A percentile compares a stretch with the other conserved stretches of the same genome.
Evolutionary conservation across 2,329 filamentous ascomycete species (phyloP).

Genomic region (Pyrenophora tritici-repentis): DNA sequence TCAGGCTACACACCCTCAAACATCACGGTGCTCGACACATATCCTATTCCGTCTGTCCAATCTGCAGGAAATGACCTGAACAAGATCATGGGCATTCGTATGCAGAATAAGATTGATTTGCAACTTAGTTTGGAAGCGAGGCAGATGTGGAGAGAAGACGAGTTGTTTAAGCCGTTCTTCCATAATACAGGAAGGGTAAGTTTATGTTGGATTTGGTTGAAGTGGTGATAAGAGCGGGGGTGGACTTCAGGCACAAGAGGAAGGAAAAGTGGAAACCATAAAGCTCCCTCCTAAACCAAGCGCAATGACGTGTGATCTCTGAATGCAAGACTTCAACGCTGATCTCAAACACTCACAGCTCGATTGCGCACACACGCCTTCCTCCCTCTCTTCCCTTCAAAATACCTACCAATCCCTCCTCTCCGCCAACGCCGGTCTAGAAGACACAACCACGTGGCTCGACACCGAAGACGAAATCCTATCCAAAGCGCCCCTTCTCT

Average conservation of each 20-base stretch:
- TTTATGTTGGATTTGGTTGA: neutral
- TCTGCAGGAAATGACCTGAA: conserved; percentile 59
- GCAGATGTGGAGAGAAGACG: conserved; percentile 53
- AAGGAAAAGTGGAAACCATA: too few relatives aligned
- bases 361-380: conserved; percentile 44
- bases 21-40: conserved; percentile 56
- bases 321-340: neutral
- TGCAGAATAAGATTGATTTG: conserved; percentile 49
- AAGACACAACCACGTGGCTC: conserved; percentile 51
- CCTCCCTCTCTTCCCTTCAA: conserved; percentile 45
- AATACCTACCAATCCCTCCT: conserved; percentile 46
- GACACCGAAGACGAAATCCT: conserved; percentile 54
- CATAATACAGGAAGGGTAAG: conserved; percentile 51
- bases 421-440: conserved; percentile 38
- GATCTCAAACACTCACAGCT: conserved; percentile 20
- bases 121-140: conserved; percentile 41
- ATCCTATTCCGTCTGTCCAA: conserved; percentile 53
- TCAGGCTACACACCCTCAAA: conserved; percentile 53
- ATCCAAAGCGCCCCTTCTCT: conserved; percentile 48
- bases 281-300: too few relatives aligned
- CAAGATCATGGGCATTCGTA: conserved; percentile 51
- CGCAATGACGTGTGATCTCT: neutral
- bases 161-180: conserved; percentile 54
- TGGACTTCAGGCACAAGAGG: too few relatives aligned
- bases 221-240: too few relatives aligned